A percentile compares a stretch with the other conserved stretches of the same genome.
Conservation (phyloP, 768 basidiomycete species). For the Leccinum arenicola region DNA sequence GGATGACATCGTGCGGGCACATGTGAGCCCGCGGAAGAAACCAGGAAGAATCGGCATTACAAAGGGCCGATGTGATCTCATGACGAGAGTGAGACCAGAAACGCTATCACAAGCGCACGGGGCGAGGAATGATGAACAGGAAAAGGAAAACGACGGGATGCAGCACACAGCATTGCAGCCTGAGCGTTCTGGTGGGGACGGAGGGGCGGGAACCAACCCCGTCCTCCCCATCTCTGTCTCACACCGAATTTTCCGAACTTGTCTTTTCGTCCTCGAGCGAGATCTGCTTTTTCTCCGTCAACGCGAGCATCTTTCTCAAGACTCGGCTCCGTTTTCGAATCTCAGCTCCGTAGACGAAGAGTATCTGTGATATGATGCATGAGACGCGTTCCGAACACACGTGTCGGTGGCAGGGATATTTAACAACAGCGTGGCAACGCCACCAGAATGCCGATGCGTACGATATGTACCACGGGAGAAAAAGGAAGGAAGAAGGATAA, state of each 20-base stretch:
- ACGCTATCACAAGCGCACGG: background rate
- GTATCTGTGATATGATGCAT: conserved; percentile 16
- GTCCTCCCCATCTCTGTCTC: background rate
- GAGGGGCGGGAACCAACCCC: background rate
- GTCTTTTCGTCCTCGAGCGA: background rate
- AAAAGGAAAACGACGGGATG: background rate
- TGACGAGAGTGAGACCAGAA: background rate
- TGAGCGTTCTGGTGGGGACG: background rate
- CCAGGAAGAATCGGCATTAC: background rate
- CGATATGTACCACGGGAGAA: background rate
- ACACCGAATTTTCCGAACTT: background rate
- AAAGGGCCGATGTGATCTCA: background rate
- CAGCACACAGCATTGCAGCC: background rate
- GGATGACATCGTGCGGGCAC: background rate
- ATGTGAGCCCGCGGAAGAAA: background rate
- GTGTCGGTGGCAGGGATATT: background rate
- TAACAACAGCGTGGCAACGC: background rate
- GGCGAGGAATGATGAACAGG: background rate
- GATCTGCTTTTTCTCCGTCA: conserved; percentile 5
- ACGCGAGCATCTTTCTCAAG: conserved; percentile 21
- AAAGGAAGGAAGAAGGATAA: background rate
- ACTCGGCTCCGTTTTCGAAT: conserved; percentile 33
- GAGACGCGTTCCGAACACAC: background rate
- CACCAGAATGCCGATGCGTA: background rate
- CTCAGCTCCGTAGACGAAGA: conserved; percentile 30